A percentile compares a stretch with the other conserved stretches of the same genome.
phyloP scores from a whole-genome alignment of 371 early-diverging fungal species.

The Chytridium lagenaria region DNA sequence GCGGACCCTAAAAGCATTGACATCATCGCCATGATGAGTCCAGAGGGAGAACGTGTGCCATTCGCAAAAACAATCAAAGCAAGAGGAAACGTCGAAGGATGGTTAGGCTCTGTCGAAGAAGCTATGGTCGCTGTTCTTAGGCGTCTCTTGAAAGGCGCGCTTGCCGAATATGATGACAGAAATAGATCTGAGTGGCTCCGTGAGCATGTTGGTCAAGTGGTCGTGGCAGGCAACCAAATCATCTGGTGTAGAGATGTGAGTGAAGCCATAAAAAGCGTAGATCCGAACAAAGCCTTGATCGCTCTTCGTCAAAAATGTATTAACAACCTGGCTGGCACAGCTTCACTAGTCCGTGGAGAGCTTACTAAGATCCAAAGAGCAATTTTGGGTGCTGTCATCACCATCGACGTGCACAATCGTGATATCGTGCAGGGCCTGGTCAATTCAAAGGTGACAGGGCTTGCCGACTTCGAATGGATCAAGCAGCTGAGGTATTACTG shows the following conservation, averaged over 20 bases:
- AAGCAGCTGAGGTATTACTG: slow-evolving; percentile 58
- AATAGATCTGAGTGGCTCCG: slow-evolving; percentile 49
- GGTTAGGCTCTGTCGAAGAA: slow-evolving; percentile 56
- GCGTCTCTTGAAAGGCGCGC: slow-evolving; percentile 42
- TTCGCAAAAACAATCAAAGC: slow-evolving; percentile 55
- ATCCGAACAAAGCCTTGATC: slow-evolving; percentile 39
- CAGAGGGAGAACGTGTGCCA: slow-evolving; percentile 52
- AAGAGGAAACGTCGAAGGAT: slow-evolving; percentile 55
- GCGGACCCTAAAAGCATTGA: slow-evolving; percentile 52
- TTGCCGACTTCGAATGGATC: slow-evolving; percentile 54
- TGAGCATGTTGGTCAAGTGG: slow-evolving; percentile 53
- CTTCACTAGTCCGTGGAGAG: slow-evolving; percentile 51
- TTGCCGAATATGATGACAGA: slow-evolving; percentile 48
- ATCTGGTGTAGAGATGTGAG: slow-evolving; percentile 51
- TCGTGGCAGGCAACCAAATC: slow-evolving; percentile 53
- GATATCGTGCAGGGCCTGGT: slow-evolving; percentile 51
- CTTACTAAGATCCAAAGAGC: slow-evolving; percentile 51
- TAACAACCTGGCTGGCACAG: slow-evolving; percentile 43
- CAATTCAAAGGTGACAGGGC: slow-evolving; percentile 38
- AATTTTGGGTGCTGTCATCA: slow-evolving; percentile 54
- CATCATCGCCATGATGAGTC: slow-evolving; percentile 51
- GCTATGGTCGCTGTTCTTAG: slow-evolving; percentile 50
- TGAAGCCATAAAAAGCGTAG: slow-evolving; percentile 40
- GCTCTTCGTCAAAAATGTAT: slow-evolving; percentile 43
- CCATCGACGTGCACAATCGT: slow-evolving; percentile 56